These are phyloP conservation scores for Ceratobasidium sp. DNA, from an alignment of 1,284 basidiomycete genomes.

Conservation along the genomic window DNA sequence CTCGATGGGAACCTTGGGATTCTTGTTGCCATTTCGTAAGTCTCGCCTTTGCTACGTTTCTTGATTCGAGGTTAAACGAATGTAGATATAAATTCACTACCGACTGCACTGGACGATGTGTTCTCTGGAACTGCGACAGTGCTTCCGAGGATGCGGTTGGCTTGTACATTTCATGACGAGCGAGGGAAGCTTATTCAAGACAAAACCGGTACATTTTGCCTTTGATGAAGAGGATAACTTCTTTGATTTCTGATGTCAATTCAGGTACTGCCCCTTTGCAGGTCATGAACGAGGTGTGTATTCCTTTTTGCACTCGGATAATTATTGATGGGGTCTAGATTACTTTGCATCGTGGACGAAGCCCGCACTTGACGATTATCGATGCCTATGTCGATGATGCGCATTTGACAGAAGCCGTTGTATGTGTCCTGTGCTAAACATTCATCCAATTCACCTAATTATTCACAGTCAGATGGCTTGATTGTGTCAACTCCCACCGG, in stretches of 20 bases:
- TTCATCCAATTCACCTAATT: background rate
- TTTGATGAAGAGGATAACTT: background rate
- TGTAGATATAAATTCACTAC: conserved; percentile 84
- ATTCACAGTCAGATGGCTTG: conserved; percentile 86
- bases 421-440: conserved; percentile 62
- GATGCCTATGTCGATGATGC: conserved; percentile 97
- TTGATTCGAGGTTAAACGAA: background rate
- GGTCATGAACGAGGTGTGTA: conserved; percentile 93
- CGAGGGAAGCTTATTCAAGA: conserved; percentile 60
- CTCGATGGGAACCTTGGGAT: conserved; percentile 95
- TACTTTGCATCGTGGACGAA: conserved; percentile 90
- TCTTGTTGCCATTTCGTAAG: conserved; percentile 93
- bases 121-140: conserved; percentile 81
- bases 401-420: conserved; percentile 94
- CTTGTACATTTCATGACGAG: conserved; percentile 79
- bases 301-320: background rate
- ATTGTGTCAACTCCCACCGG: conserved; percentile 97
- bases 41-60: conserved; percentile 47
- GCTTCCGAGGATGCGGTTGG: conserved; percentile 88
- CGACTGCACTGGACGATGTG: conserved; percentile 81
- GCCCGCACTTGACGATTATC: conserved; percentile 93
- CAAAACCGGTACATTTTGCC: background rate
- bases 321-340: conserved; percentile 13
- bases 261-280: conserved; percentile 78
- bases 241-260: background rate